phyloP scores from a whole-genome alignment of 2,329 filamentous ascomycete species.

The Exophiala xenobiotica region DNA sequence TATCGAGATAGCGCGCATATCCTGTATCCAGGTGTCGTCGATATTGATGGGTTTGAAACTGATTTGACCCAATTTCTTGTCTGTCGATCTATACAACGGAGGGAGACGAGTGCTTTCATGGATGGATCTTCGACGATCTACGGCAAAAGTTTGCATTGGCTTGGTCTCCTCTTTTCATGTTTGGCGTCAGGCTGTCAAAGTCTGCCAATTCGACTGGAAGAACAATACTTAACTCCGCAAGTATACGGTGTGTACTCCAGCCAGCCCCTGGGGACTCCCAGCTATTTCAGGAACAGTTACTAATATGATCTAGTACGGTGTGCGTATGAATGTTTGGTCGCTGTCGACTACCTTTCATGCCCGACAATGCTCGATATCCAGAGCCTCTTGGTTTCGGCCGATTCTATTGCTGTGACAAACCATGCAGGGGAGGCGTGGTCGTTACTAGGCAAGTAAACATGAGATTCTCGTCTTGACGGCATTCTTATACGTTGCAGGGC shows the following conservation, averaged over 20 bases:
- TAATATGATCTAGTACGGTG: conserved; percentile 52
- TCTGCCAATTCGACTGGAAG: conserved; percentile 56
- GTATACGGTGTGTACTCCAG: conserved; percentile 52
- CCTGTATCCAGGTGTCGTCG: conserved; percentile 60
- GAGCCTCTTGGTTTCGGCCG: conserved; percentile 59
- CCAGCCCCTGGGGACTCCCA: conserved; percentile 6
- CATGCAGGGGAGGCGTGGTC: conserved; percentile 64
- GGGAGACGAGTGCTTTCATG: conserved; percentile 11
- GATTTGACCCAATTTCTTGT: conserved; percentile 55
- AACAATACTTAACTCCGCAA: conserved; percentile 61
- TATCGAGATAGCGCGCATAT: conserved; percentile 59
- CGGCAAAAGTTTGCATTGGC: conserved; percentile 57
- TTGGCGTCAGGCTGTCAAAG: conserved; percentile 62
- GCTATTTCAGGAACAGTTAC: conserved; percentile 38
- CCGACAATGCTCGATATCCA: conserved; percentile 61
- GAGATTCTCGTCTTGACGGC: conserved; percentile 30
- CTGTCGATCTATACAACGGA: conserved; percentile 40
- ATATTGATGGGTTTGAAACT: conserved; percentile 54
- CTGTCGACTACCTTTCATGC: conserved; percentile 62
- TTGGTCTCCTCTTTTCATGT: conserved; percentile 60
- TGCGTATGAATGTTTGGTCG: conserved; percentile 62
- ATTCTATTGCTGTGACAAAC: conserved; percentile 61
- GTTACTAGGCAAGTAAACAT: conserved; percentile 46
- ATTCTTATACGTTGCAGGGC: conserved; percentile 29
- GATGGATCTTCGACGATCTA: conserved; percentile 52